phyloP scores from a whole-genome alignment of 768 basidiomycete species.

The Termitomyces sp. region DNA sequence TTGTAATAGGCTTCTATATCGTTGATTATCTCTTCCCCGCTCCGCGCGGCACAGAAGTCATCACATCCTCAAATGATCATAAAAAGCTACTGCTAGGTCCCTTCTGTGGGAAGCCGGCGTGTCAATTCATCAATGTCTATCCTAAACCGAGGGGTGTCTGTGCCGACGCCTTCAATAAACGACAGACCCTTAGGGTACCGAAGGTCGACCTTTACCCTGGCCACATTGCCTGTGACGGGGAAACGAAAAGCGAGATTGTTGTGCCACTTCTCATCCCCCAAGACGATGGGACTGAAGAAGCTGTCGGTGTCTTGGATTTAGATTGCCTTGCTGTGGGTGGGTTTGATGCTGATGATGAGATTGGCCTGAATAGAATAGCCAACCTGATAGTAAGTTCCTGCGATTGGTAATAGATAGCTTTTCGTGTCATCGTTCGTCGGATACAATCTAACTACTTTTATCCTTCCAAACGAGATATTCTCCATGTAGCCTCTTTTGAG shows the following conservation, averaged over 20 bases:
- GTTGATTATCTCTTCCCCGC: conserved; percentile 58
- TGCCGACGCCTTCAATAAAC: conserved; percentile 67
- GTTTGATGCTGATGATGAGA: conserved; percentile 74
- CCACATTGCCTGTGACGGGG: conserved; percentile 92
- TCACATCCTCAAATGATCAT: conserved; percentile 16
- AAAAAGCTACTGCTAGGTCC: conserved; percentile 67
- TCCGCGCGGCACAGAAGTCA: conserved; percentile 25
- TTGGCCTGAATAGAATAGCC: conserved; percentile 75
- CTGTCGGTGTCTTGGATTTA: conserved; percentile 72
- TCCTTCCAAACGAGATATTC: conserved; percentile 59
- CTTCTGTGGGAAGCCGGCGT: conserved; percentile 90
- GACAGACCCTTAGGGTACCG: conserved; percentile 60
- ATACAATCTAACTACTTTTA: conserved; percentile 18
- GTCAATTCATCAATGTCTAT: conserved; percentile 69
- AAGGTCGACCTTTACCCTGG: conserved; percentile 84
- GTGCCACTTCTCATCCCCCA: conserved; percentile 56
- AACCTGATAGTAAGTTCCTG: conserved; percentile 58
- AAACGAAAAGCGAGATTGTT: conserved; percentile 89
- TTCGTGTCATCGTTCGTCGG: not conserved
- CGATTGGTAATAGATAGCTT: conserved; percentile 49
- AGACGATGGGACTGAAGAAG: conserved; percentile 25
- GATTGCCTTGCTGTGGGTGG: conserved; percentile 73
- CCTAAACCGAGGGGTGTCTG: conserved; percentile 77
- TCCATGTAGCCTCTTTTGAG: conserved; percentile 77
- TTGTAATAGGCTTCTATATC: conserved; percentile 81